These are phyloP conservation scores for Aureobasidium zeae DNA, from an alignment of 2,329 filamentous ascomycete genomes.

Conservation along the genomic window DNA sequence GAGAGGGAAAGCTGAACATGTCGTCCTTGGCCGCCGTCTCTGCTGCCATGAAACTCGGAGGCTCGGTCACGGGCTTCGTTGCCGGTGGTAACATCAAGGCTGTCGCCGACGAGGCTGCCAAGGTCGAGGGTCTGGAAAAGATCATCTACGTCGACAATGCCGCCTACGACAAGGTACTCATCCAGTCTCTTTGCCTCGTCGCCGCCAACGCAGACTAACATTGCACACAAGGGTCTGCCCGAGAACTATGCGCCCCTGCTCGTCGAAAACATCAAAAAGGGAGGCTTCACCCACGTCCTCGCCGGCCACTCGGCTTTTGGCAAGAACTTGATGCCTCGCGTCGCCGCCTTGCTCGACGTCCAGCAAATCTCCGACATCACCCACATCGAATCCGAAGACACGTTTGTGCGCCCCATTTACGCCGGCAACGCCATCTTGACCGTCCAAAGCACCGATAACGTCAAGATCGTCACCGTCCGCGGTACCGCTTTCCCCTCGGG, in stretches of 20 bases:
- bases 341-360: constrained; percentile 81
- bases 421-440: constrained; percentile 96
- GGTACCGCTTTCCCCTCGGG: constrained; percentile 82
- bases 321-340: constrained; percentile 85
- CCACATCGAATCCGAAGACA: constrained; percentile 72
- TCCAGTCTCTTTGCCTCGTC: background rate
- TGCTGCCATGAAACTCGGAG: constrained; percentile 78
- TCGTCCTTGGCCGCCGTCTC: constrained; percentile 78
- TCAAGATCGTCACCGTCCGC: constrained; percentile 87
- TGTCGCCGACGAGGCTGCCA: constrained; percentile 74
- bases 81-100: constrained; percentile 69
- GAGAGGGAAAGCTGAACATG: constrained; percentile 74
- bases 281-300: constrained; percentile 84
- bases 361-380: constrained; percentile 94
- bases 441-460: constrained; percentile 75
- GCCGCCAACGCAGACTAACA: background rate
- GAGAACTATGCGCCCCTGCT: constrained; percentile 92
- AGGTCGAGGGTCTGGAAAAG: constrained; percentile 85
- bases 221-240: constrained; percentile 54
- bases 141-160: constrained; percentile 79
- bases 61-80: constrained; percentile 75
- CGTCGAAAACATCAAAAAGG: constrained; percentile 94
- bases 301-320: constrained; percentile 90
- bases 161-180: constrained; percentile 76
- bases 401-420: constrained; percentile 93